These are phyloP conservation scores for Annona cherimola DNA, from an alignment of 164 flowering plant species.

Conservation along the genomic window DNA sequence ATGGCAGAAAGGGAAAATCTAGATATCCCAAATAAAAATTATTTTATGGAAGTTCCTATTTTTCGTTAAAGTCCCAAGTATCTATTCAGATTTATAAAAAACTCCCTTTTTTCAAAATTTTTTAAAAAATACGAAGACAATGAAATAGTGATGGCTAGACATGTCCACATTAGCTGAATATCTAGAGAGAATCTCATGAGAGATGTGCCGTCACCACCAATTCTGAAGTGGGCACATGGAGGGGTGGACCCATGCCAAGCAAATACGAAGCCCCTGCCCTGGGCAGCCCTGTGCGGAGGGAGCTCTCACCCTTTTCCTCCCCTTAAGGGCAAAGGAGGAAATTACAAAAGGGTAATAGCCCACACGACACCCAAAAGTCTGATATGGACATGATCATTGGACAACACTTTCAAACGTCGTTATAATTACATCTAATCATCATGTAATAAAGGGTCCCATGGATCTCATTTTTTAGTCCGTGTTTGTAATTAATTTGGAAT, in stretches of 20 bases:
- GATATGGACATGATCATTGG: not conserved
- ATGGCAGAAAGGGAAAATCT: no score
- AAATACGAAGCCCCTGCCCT: not conserved
- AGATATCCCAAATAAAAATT: no score
- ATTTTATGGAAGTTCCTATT: no score
- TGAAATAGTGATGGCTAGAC: constrained; percentile 2
- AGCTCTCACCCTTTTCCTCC: not conserved
- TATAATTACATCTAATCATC: not conserved
- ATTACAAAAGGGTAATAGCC: not conserved
- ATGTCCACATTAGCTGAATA: not conserved
- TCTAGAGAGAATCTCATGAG: not conserved
- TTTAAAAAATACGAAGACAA: no score
- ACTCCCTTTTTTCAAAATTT: no score
- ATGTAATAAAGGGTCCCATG: not conserved
- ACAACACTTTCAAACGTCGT: not conserved
- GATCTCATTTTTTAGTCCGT: not conserved
- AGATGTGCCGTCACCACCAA: not conserved
- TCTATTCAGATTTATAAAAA: no score
- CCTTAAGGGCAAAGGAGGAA: not conserved
- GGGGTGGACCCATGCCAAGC: not conserved
- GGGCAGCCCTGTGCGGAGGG: not conserved
- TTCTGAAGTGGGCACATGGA: constrained; percentile 3
- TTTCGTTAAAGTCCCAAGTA: no score
- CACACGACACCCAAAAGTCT: not conserved
- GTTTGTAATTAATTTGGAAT: no score